phyloP scores from a whole-genome alignment of 352 stramenopile species.

The Peronosclerospora sorghi region DNA sequence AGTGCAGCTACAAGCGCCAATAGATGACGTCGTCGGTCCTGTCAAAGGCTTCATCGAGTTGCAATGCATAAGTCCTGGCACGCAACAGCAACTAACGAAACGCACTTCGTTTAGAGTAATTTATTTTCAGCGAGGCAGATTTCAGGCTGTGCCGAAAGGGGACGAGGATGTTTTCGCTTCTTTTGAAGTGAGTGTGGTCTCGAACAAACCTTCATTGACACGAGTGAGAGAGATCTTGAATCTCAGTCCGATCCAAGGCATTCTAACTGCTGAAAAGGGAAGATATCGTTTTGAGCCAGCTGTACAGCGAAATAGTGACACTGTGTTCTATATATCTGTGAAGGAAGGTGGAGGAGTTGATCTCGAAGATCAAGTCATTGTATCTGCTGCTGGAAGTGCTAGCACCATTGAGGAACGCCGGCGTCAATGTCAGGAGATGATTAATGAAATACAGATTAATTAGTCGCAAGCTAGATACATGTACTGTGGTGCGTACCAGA shows the following conservation, averaged over 20 bases:
- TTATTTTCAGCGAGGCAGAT: slow-evolving; percentile 25
- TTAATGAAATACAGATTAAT: slow-evolving; percentile 23
- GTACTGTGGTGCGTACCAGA: neutral
- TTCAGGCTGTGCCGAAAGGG: slow-evolving; percentile 20
- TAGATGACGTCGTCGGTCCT: slow-evolving; percentile 8
- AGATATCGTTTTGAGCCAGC: slow-evolving; percentile 31
- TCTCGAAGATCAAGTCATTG: slow-evolving; percentile 10
- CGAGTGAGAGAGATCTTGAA: slow-evolving; percentile 35
- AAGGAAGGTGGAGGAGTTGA: slow-evolving; percentile 1
- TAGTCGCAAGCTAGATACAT: neutral
- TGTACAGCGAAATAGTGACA: neutral
- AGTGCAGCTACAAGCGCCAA: slow-evolving; percentile 21
- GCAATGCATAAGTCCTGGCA: slow-evolving; percentile 44
- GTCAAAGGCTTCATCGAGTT: slow-evolving; percentile 25
- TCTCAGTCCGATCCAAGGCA: slow-evolving; percentile 43
- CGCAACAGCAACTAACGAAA: slow-evolving; percentile 41
- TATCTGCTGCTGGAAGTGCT: slow-evolving; percentile 11
- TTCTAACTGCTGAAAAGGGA: slow-evolving; percentile 31
- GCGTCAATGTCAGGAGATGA: slow-evolving; percentile 20
- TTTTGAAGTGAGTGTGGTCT: slow-evolving; percentile 10
- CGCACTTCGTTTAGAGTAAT: slow-evolving; percentile 32
- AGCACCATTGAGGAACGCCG: slow-evolving; percentile 5
- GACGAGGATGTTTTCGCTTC: slow-evolving; percentile 7
- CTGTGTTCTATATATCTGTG: slow-evolving; percentile 26
- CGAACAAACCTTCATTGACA: slow-evolving; percentile 21